Evolutionary conservation across 2,329 filamentous ascomycete genomes (phyloP).

Genomic region (Tolypocladium inflatum): DNA sequence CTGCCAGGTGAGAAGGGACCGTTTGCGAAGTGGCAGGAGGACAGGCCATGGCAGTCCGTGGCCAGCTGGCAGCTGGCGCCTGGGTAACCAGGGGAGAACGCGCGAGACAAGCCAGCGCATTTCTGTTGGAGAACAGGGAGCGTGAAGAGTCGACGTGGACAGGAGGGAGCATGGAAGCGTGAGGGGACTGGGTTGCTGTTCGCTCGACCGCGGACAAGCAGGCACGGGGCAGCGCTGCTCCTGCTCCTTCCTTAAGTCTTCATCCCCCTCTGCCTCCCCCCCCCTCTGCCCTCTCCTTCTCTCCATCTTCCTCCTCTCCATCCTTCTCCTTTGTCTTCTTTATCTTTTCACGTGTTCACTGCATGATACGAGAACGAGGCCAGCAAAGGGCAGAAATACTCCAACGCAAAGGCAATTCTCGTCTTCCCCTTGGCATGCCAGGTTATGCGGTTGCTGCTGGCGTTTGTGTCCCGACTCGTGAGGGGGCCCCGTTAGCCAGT

Average conservation of each 20-base stretch:
- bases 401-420: not conserved
- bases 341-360: not conserved
- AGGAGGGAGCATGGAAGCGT: not conserved
- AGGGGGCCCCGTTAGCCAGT: not conserved
- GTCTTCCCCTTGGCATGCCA: not conserved
- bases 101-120: not conserved
- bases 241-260: not conserved
- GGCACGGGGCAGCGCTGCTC: not conserved
- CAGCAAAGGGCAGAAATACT: not conserved
- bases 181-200: not conserved
- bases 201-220: not conserved
- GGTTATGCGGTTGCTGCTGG: not conserved
- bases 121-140: not conserved
- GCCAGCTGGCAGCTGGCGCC: not conserved
- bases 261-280: no score
- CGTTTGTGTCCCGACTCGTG: not conserved
- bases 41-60: conserved; percentile 1
- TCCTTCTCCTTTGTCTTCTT: no score
- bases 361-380: not conserved
- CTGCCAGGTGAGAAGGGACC: not conserved
- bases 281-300: not conserved
- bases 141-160: not conserved
- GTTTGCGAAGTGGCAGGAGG: not conserved
- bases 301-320: not conserved
- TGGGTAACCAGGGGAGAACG: not conserved